Conservation (phyloP, 768 basidiomycete genomes). For the Trametes cubensis region DNA sequence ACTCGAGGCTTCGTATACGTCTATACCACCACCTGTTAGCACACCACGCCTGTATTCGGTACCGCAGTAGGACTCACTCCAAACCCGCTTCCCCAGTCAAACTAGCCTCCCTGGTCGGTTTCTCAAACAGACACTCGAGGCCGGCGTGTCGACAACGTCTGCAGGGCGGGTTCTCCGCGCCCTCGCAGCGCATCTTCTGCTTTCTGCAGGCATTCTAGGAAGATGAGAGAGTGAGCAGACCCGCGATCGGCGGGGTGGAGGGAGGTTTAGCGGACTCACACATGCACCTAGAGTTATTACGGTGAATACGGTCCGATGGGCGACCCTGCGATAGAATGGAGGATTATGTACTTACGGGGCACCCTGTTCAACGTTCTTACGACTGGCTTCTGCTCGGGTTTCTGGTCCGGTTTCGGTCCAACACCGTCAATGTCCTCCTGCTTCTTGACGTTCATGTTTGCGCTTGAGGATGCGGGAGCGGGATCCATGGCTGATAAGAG, state of each 20-base stretch:
- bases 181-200: constrained; percentile 98
- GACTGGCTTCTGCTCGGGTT: constrained; percentile 71
- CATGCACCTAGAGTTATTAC: constrained; percentile 65
- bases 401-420: constrained; percentile 44
- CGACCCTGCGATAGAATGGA: constrained; percentile 23
- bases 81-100: constrained; percentile 87
- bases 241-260: constrained; percentile 2
- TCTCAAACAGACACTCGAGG: constrained; percentile 93
- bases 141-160: constrained; percentile 88
- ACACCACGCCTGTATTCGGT: constrained; percentile 18
- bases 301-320: constrained; percentile 25
- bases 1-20: constrained; percentile 87
- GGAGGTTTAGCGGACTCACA: constrained; percentile 48
- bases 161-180: constrained; percentile 96
- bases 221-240: constrained; percentile 6
- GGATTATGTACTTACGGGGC: constrained; percentile 61
- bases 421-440: constrained; percentile 59
- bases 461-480: constrained; percentile 23
- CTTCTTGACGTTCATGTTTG: constrained; percentile 50
- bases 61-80: constrained; percentile 60
- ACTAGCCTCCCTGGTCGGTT: constrained; percentile 84
- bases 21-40: constrained; percentile 42
- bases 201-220: constrained; percentile 89
- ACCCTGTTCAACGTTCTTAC: constrained; percentile 84
- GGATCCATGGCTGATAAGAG: constrained; percentile 30